phyloP scores from a whole-genome alignment of 164 flowering plant species.

The Magnolia sinica region DNA sequence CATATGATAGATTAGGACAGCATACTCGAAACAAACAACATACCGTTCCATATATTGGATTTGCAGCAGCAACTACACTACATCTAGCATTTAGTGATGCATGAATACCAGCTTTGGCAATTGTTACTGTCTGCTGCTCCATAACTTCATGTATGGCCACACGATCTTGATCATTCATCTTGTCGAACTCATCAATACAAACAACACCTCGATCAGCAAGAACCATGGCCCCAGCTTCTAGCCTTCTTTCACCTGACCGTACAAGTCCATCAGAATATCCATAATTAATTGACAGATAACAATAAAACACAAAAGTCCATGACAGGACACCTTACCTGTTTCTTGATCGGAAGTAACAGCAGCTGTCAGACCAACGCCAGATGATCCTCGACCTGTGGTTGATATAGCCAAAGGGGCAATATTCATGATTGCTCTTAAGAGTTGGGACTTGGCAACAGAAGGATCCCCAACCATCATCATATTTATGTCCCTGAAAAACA shows the following conservation, averaged over 20 bases:
- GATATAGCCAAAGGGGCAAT: constrained; percentile 98
- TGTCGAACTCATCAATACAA: constrained; percentile 98
- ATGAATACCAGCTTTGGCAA: constrained; percentile 99
- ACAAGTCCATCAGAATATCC: not conserved
- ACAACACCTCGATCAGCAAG: constrained; percentile 98
- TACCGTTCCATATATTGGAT: constrained; percentile 99
- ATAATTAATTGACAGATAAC: not conserved
- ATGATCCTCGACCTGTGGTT: constrained; percentile 99
- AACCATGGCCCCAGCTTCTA: constrained; percentile 99
- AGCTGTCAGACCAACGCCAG: constrained; percentile 99
- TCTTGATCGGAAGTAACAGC: constrained; percentile 99
- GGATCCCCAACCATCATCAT: constrained; percentile 99
- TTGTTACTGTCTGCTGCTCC: constrained; percentile 99
- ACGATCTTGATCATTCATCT: constrained; percentile 99
- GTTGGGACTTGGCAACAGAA: constrained; percentile 98
- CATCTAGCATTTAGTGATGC: constrained; percentile 98
- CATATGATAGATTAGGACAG: not conserved
- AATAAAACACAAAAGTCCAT: not conserved
- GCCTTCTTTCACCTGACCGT: constrained; percentile 83
- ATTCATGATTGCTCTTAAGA: constrained; percentile 92
- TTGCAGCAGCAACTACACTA: constrained; percentile 99
- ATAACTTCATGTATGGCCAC: constrained; percentile 99
- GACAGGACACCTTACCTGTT: constrained; percentile 57
- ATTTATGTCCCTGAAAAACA: constrained; percentile 73
- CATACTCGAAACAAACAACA: constrained; percentile 24